Base-by-base conservation (phyloP, 1,284 basidiomycete genomes). In the Leccinum huronense region DNA sequence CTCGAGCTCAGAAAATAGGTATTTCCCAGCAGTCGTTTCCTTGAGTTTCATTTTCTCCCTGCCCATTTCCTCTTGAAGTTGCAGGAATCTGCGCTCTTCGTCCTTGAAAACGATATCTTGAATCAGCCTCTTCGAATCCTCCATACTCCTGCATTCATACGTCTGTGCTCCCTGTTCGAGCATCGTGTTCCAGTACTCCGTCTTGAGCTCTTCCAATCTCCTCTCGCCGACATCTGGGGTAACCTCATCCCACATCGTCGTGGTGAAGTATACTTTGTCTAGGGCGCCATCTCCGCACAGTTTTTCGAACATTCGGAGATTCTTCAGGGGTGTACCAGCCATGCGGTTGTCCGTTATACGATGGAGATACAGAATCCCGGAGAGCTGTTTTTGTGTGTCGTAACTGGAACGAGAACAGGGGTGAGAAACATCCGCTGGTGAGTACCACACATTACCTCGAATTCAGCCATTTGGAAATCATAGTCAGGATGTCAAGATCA, bases 321-420 rank as follows among this genome's bases (percentile, higher is more conserved):
- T 82, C 33, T 78, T 76, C 10, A 73, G 66, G 7, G 79, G 78
- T 31, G 78, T 76, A 3, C 80, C 79, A 3, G 77, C 77, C 62
- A 83, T 75, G 9, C 80, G 75, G 65, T 74, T 73, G 68, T 83
- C 81, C 23, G 79, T 76, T 59, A 84, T 84, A 5, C 79, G 77
- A 59, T 83, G 82, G 64, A 83, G 71, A 69, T 83, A 84, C 19
- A 84, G 72, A 58, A 84, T 72, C 0, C 81, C 82, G 11, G 77
- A 73, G 5, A 83, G 69, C 14, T 72, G 34, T 36, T 59, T 59
- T 57, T 73, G 72, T 31, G 73, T 66, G 53, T 75, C 65, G 60
- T 79, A 76, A 33, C 79, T 82, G 23, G 23, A 30, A 27, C 5
- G 38, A 27, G 31, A 31, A 13, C 5, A 27, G 23, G 23, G 23